Conservation (phyloP, 2,329 filamentous ascomycete genomes). For the Leptographium lundbergii region DNA sequence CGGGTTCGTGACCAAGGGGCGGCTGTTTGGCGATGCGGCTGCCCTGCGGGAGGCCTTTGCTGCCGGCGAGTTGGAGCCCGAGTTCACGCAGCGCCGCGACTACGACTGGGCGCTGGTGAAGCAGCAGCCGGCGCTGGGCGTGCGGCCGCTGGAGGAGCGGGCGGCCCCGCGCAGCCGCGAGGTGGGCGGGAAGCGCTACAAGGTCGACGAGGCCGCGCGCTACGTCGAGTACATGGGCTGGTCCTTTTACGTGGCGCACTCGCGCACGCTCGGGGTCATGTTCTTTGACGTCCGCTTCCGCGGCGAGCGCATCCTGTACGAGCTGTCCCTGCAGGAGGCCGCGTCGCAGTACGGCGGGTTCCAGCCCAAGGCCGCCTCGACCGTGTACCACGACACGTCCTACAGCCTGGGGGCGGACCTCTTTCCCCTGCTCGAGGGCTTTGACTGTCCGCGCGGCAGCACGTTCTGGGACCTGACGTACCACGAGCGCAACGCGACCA, state of each 20-base stretch:
- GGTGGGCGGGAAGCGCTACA: conserved; percentile 26
- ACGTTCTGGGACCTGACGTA: conserved; percentile 23
- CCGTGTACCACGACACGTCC: conserved; percentile 28
- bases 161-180: conserved; percentile 24
- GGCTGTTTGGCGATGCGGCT: conserved; percentile 22
- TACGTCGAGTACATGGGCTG: conserved; percentile 42
- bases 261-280: conserved; percentile 29
- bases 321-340: conserved; percentile 39
- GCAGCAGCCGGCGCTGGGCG: conserved; percentile 14
- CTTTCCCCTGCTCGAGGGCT: conserved; percentile 27
- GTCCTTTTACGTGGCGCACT: conserved; percentile 35
- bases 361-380: conserved; percentile 29
- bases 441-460: conserved; percentile 26
- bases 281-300: conserved; percentile 38
- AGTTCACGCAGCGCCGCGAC: conserved; percentile 21
- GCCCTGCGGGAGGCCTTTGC: conserved; percentile 24
- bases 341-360: conserved; percentile 38
- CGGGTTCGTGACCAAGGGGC: conserved; percentile 27
- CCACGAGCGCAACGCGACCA: conserved; percentile 18
- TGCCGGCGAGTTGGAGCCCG: conserved; percentile 22
- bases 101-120: conserved; percentile 23
- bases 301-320: conserved; percentile 36
- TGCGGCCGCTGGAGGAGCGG: conserved; percentile 21
- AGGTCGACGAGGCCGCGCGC: conserved; percentile 28
- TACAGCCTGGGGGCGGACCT: conserved; percentile 23